Evolutionary conservation across 345 rosid species (phyloP).

Genomic region (Aurinia saxatilis): DNA sequence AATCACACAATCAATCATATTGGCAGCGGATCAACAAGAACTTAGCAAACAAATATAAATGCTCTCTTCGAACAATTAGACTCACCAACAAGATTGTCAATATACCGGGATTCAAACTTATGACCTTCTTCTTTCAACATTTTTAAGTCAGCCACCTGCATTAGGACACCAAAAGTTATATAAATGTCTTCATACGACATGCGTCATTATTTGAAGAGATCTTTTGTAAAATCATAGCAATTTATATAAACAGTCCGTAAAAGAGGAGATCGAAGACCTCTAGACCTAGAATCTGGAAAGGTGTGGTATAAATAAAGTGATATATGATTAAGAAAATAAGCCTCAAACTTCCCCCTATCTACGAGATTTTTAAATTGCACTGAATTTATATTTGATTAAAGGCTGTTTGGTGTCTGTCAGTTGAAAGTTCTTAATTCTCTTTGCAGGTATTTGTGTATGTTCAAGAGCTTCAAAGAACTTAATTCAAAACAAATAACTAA

Average conservation of each 20-base stretch:
- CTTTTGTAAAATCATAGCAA: background rate
- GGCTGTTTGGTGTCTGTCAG: background rate
- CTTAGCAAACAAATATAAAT: background rate
- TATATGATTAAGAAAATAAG: background rate
- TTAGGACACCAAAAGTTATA: conserved; percentile 1
- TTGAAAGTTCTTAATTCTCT: background rate
- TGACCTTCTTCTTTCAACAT: conserved; percentile 76
- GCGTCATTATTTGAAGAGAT: background rate
- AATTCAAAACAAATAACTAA: background rate
- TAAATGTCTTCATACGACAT: background rate
- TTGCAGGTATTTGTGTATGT: background rate
- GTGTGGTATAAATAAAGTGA: no score
- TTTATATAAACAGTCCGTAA: background rate
- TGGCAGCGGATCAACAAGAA: conserved; percentile 1
- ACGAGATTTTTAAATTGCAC: background rate
- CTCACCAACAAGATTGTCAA: conserved; percentile 93
- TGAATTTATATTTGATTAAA: background rate
- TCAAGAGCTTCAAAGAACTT: background rate
- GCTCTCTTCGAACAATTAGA: background rate
- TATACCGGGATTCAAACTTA: conserved; percentile 83
- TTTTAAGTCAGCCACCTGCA: conserved; percentile 77
- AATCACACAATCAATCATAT: conserved; percentile 14
- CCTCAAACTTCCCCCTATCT: background rate
- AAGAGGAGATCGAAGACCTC: background rate
- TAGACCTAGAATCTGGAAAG: no score